Evolutionary conservation across 176 grass and related monocot species (phyloP), one percentile per base, ranked within the genome.

Genomic region (Puccinellia tenuiflora): DNA sequence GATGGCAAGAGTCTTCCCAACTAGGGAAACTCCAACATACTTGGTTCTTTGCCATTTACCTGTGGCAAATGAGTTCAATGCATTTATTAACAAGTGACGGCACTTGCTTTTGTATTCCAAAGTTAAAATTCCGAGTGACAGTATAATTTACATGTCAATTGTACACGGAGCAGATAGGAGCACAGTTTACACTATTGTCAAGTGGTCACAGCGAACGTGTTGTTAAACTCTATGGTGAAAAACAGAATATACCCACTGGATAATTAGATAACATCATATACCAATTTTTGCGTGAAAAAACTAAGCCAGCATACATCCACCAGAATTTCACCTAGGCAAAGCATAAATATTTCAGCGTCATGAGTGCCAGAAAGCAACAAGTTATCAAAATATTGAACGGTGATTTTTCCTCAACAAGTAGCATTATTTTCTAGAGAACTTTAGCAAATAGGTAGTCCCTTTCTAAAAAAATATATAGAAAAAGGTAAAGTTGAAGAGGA

Each of bases 11-110:
- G 93, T 96, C 71, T 99, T 99, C 28, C 89, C 93, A 8, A 99
- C 96, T 43, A 99, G 79, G 16, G 96, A 99, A 56, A 99, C 96
- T 6, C 96, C 96, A 2, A 99, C 96, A 4, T 90, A 99, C 68
- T 96, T 99, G 83, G 33, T 89, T 33, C 93, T 86, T 73, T 89
- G 85, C 96, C 96, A 99, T 90, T 96, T 99, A 5, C 96, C 96
- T 98, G 70, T 35, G 38, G 35, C 5, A 86, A 77, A 71, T 29
- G 34, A 70, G 30, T 51, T 48, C 66, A 75, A 46, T 75, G 60
- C 12, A 68, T 60, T 68, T 56, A n/a, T 73, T 65, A 60, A 52
- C 28, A 48, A 86, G 25, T 60, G 18, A 30, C 52, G 31, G 53
- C 39, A 79, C 12, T 29, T 84, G 6, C 21, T 66, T 73, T 29